Conservation (phyloP, 306 rosid species). For the Casuarina cunninghamiana region DNA sequence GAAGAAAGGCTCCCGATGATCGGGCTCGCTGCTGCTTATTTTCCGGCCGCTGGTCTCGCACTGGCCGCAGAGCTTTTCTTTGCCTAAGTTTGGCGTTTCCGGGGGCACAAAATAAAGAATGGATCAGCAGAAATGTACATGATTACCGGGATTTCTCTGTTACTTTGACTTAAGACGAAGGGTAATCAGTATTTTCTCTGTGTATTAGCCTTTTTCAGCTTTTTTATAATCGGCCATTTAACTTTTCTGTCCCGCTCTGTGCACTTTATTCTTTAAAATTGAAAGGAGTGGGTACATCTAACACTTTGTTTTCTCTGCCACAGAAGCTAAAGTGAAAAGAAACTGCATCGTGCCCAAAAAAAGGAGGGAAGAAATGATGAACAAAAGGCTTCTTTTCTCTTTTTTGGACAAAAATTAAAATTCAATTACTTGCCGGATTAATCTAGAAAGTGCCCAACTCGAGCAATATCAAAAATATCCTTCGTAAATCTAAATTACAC, state of each 20-base stretch:
- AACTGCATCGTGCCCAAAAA: not conserved
- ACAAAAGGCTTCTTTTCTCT: not conserved
- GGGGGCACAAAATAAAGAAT: not conserved
- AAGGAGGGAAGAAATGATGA: not conserved
- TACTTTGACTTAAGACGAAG: not conserved
- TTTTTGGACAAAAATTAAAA: no score
- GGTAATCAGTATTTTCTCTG: not conserved
- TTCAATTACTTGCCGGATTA: not conserved
- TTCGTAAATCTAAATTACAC: no score
- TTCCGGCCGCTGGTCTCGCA: constrained; percentile 40
- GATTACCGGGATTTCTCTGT: constrained; percentile 14
- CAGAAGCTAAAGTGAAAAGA: not conserved
- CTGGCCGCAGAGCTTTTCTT: not conserved
- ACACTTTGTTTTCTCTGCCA: not conserved
- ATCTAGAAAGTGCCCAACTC: not conserved
- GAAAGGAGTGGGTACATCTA: not conserved
- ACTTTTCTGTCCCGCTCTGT: not conserved
- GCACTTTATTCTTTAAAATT: no score
- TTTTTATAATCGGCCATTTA: not conserved
- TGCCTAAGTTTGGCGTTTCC: constrained; percentile 9
- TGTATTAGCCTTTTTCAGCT: not conserved
- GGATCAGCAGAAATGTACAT: not conserved
- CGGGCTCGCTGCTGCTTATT: constrained; percentile 44
- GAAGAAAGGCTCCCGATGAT: constrained; percentile 22
- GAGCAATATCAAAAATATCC: no score